phyloP scores from a whole-genome alignment of 257 asterid species.

The Nicotiana attenuata region DNA sequence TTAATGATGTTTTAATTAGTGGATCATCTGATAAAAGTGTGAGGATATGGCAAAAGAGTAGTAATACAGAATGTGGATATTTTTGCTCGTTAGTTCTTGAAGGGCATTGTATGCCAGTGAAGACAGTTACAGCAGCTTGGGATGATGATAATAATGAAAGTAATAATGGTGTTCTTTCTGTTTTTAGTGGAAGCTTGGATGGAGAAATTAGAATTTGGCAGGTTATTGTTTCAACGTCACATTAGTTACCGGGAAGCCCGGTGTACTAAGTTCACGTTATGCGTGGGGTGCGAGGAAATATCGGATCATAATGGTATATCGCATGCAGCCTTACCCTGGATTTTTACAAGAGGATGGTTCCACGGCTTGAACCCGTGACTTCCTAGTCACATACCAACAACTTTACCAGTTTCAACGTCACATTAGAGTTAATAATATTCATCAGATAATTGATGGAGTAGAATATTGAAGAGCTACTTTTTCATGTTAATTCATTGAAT shows the following conservation, averaged over 20 bases:
- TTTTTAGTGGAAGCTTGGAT: conserved; percentile 80
- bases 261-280: no score
- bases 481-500: not conserved
- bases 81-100: conserved; percentile 36
- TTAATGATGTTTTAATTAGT: conserved; percentile 45
- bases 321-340: no score
- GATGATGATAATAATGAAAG: conserved; percentile 34
- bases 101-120: conserved; percentile 79
- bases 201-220: conserved; percentile 73
- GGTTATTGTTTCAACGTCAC: conserved; percentile 24
- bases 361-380: no score
- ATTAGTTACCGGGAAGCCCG: not conserved
- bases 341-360: no score
- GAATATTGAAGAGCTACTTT: not conserved
- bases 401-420: not conserved
- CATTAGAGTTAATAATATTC: conserved; percentile 19
- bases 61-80: conserved; percentile 42
- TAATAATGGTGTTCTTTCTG: conserved; percentile 28
- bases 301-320: no score
- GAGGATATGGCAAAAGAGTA: conserved; percentile 53
- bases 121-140: conserved; percentile 43
- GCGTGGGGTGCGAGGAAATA: no score
- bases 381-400: no score
- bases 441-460: conserved; percentile 8
- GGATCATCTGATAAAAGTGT: conserved; percentile 71